These are phyloP conservation scores for Rehmannia glutinosa DNA, from an alignment of 257 asterid genomes.

Conservation along the genomic window DNA sequence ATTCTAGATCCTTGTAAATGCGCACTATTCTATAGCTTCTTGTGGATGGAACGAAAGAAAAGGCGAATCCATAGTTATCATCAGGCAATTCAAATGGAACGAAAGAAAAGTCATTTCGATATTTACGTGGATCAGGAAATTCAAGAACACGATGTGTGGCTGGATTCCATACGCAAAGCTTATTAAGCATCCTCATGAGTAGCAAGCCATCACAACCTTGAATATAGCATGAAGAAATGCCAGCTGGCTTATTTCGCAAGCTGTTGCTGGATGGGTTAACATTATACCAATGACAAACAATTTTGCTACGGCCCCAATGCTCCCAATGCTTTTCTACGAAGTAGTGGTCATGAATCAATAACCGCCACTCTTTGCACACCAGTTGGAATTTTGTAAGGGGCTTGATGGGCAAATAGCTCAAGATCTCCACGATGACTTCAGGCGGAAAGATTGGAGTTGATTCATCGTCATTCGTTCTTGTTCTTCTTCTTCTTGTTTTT, in stretches of 20 bases:
- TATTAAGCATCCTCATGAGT: background rate
- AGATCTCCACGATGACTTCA: conserved; percentile 4
- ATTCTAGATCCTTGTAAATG: background rate
- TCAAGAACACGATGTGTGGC: conserved; percentile 9
- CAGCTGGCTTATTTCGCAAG: background rate
- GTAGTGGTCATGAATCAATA: background rate
- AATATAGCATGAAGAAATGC: too few relatives aligned
- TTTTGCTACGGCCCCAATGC: background rate
- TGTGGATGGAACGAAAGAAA: background rate
- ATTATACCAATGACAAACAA: background rate
- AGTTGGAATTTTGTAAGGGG: conserved; percentile 5
- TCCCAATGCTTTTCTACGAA: conserved; percentile 19
- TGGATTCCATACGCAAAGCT: conserved; percentile 22
- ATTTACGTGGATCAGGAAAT: background rate
- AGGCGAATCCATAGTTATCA: background rate
- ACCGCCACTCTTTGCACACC: conserved; percentile 19
- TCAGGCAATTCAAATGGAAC: conserved; percentile 20
- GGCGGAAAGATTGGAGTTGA: background rate
- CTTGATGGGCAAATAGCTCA: conserved; percentile 19
- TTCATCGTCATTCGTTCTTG: too few relatives aligned
- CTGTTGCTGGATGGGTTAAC: background rate
- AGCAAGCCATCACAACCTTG: conserved; percentile 22
- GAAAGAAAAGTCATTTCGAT: background rate
- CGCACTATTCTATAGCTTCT: conserved; percentile 12
- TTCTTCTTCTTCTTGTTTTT: too few relatives aligned